A percentile compares a stretch with the other conserved stretches of the same genome.
These are phyloP conservation scores for Xylaria sp. DNA, from an alignment of 2,329 filamentous ascomycete genomes.

Conservation along the genomic window DNA sequence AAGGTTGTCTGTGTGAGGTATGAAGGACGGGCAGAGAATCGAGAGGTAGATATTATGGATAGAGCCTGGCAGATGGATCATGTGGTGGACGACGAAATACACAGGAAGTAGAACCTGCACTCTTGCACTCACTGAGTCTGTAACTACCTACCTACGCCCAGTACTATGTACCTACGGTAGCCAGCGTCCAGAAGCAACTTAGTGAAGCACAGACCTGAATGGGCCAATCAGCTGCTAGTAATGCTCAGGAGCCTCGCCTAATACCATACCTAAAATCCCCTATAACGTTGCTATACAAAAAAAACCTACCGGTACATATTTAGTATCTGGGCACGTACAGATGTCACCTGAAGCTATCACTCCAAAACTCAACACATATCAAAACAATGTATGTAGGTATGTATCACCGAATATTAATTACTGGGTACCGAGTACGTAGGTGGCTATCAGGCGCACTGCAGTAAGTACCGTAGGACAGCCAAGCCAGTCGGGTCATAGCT, in stretches of 20 bases:
- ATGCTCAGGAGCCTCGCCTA: background rate
- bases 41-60: constrained; percentile 6
- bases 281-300: background rate
- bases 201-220: background rate
- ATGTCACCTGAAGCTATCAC: too few species aligned
- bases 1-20: background rate
- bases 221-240: background rate
- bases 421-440: too few species aligned
- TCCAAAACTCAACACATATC: too few species aligned
- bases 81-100: constrained; percentile 9
- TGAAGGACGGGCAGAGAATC: background rate
- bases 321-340: too few species aligned
- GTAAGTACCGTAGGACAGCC: too few species aligned
- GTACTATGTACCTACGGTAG: background rate
- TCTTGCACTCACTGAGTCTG: background rate
- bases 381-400: too few species aligned
- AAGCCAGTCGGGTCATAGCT: background rate
- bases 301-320: too few species aligned
- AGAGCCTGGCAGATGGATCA: constrained; percentile 7
- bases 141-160: too few species aligned
- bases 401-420: too few species aligned
- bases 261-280: background rate
- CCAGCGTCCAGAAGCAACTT: background rate
- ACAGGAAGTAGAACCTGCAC: constrained; percentile 3
- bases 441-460: too few species aligned